These are phyloP conservation scores for Pseudohyphozyma bogoriensis DNA, from an alignment of 768 basidiomycete species.

Conservation along the genomic window DNA sequence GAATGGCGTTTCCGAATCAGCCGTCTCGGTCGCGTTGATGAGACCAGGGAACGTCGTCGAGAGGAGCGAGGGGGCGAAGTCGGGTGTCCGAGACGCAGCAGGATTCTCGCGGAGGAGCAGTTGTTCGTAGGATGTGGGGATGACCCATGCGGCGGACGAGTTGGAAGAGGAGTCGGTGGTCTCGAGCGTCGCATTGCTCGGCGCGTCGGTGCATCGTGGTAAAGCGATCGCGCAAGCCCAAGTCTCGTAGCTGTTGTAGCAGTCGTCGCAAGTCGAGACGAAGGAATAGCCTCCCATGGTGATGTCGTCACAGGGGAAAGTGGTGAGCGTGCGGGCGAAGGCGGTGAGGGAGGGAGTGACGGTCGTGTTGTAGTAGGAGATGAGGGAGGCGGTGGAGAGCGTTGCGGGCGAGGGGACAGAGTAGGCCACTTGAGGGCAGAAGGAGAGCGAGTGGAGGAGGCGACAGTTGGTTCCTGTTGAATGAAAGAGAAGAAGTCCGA, in stretches of 20 bases:
- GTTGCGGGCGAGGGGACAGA: slow-evolving; percentile 56
- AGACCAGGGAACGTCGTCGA: slow-evolving; percentile 10
- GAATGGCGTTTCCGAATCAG: slow-evolving; percentile 19
- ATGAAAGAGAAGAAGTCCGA: background rate
- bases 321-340: slow-evolving; percentile 62
- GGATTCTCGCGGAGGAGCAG: slow-evolving; percentile 22
- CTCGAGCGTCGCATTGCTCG: slow-evolving; percentile 3
- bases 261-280: slow-evolving; percentile 64
- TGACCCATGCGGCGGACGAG: slow-evolving; percentile 4
- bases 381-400: slow-evolving; percentile 46
- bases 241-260: slow-evolving; percentile 57
- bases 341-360: slow-evolving; percentile 49
- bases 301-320: slow-evolving; percentile 56
- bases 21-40: slow-evolving; percentile 1
- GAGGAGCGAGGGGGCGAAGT: slow-evolving; percentile 19
- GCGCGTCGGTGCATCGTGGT: slow-evolving; percentile 58
- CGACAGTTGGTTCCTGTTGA: slow-evolving; percentile 57
- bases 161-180: background rate
- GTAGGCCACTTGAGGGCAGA: slow-evolving; percentile 61
- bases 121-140: slow-evolving; percentile 2
- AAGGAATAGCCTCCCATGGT: slow-evolving; percentile 64
- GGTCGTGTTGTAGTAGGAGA: slow-evolving; percentile 36
- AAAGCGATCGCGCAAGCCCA: slow-evolving; percentile 71
- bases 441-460: slow-evolving; percentile 59
- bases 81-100: slow-evolving; percentile 27